These are phyloP conservation scores for Leptosphaerulina australis DNA, from an alignment of 2,329 filamentous ascomycete species.

Conservation along the genomic window DNA sequence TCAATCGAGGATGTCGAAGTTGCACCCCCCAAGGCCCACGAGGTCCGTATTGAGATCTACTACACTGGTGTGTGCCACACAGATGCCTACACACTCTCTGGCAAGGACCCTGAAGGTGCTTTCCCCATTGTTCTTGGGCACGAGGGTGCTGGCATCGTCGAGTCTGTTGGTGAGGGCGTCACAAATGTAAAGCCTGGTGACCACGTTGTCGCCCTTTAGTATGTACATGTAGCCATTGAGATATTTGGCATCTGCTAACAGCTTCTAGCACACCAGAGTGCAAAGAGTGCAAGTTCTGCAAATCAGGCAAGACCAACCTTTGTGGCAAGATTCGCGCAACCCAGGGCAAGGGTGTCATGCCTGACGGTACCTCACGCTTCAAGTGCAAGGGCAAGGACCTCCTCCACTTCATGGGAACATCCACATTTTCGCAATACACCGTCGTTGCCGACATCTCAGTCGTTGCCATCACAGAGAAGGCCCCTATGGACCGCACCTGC, in stretches of 20 bases:
- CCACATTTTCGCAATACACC: conserved; percentile 98
- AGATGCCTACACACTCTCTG: conserved; percentile 69
- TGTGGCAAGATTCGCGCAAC: conserved; percentile 98
- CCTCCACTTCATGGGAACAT: conserved; percentile 98
- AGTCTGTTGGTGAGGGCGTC: conserved; percentile 82
- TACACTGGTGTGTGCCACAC: conserved; percentile 99
- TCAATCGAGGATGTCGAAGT: conserved; percentile 93
- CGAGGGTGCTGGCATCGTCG: conserved; percentile 52
- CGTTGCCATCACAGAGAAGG: conserved; percentile 86
- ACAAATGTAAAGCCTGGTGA: conserved; percentile 93
- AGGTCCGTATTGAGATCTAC: conserved; percentile 96
- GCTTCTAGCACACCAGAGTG: conserved; percentile 85
- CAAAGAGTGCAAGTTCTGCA: conserved; percentile 99
- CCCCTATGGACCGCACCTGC: conserved; percentile 94
- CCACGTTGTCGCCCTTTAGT: conserved; percentile 67
- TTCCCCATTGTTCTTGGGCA: conserved; percentile 53
- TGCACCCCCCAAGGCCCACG: conserved; percentile 82
- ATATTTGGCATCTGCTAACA: conserved; percentile 25
- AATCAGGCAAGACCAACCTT: conserved; percentile 98
- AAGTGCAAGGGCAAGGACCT: conserved; percentile 93
- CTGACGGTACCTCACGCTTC: conserved; percentile 94
- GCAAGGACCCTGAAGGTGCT: conserved; percentile 88
- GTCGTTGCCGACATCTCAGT: conserved; percentile 98
- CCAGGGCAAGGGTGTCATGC: conserved; percentile 95
- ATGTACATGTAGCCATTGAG: conserved; percentile 22